Conservation (phyloP, 768 basidiomycete species). For the Clathrus columnatus region DNA sequence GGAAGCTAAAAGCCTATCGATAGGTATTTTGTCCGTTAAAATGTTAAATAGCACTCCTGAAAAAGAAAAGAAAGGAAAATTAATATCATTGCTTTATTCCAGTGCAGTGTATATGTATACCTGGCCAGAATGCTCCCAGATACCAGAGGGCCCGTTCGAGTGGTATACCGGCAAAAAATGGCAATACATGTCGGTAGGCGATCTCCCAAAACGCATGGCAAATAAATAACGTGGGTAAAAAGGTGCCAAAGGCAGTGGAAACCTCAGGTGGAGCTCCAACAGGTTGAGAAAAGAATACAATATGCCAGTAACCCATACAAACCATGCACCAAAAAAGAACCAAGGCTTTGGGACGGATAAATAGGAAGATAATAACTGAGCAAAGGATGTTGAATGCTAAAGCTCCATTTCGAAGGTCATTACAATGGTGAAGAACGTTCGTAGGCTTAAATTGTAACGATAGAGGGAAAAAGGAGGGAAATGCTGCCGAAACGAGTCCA, state of each 20-base stretch:
- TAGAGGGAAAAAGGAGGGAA: slow-evolving; percentile 67
- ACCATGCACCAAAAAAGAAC: slow-evolving; percentile 70
- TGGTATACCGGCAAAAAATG: slow-evolving; percentile 56
- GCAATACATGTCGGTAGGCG: slow-evolving; percentile 65
- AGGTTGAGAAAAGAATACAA: slow-evolving; percentile 71
- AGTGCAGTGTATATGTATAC: too few relatives aligned
- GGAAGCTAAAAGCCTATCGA: slow-evolving; percentile 61
- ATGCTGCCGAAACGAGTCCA: slow-evolving; percentile 63
- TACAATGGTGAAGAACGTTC: slow-evolving; percentile 49
- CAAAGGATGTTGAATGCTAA: slow-evolving; percentile 66
- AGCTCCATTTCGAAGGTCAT: slow-evolving; percentile 60
- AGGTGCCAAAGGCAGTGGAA: slow-evolving; percentile 63
- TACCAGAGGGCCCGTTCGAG: slow-evolving; percentile 70
- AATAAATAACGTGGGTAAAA: slow-evolving; percentile 72
- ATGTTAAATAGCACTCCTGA: slow-evolving; percentile 63
- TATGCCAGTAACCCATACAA: slow-evolving; percentile 81
- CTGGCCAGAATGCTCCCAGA: slow-evolving; percentile 66
- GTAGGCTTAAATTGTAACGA: slow-evolving; percentile 49
- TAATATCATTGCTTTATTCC: neutral
- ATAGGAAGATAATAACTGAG: slow-evolving; percentile 56
- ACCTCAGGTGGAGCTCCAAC: slow-evolving; percentile 56
- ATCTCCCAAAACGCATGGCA: slow-evolving; percentile 73
- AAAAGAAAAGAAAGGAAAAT: neutral
- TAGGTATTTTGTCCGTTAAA: slow-evolving; percentile 62
- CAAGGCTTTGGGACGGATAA: slow-evolving; percentile 63